Evolutionary conservation across 208 protist species (phyloP), one percentile per base, ranked within the genome.

Genomic region (Spongospora subterranea): DNA sequence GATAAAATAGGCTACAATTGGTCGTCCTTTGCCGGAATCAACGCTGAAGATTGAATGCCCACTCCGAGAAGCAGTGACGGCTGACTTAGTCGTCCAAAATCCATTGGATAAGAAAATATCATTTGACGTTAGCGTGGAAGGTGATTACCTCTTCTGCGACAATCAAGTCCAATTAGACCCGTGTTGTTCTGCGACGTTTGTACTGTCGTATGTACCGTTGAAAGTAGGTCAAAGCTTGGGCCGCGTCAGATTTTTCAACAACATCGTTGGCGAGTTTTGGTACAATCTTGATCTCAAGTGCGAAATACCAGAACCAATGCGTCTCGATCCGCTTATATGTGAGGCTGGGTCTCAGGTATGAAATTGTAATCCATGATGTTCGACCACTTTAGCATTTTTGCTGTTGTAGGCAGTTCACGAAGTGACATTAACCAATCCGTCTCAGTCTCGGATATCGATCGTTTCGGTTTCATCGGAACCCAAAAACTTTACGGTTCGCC

Each of bases 271-370:
- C 71, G 71, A 82, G n/a, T 39, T 82, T 20, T 82, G 71, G 71
- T 35, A 82, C 71, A n/a, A 82, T 6, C 71, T 82, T n/a, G 17
- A 82, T n/a, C 71, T 82, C 13, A 45, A 35, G 17, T 82, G 71
- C 71, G 13, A 40, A 6, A n/a, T 17, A 6, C 71, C 71, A 20
- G 71, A 82, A 35, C 71, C 17, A 20, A 43, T 82, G 6, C 71
- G n/a, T 6, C 71, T 82, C 35, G 71, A 35, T 20, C 6, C 6
- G 71, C n/a, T 82, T 35, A 43, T 45, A 82, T 82, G 71, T 43
- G 71, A 6, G n/a, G 71, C 71, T 43, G 71, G 71, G 6, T 82
- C 71, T 20, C 71, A 82, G 71, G 71, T 82, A 82, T 35, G 71
- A 6, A 24, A 43, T 82, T 43, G 17, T 82, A 13, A 82, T 82